Percentiles rank a stretch among this genome's conserved stretches.
Conservation (phyloP, 768 basidiomycete genomes). For the Pleurotus tuber-regium region DNA sequence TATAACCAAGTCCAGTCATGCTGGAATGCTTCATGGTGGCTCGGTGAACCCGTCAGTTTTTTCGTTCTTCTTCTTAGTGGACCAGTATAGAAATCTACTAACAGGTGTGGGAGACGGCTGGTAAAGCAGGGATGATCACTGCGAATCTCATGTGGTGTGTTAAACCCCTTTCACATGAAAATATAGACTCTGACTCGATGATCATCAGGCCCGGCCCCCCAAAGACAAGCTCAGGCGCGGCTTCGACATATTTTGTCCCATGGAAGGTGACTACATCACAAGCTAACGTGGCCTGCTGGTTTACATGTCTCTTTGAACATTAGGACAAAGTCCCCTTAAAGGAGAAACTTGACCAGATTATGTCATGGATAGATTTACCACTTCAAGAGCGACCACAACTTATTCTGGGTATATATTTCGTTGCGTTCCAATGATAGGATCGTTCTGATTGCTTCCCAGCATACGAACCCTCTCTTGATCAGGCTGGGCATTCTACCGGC, state of each 20-base stretch:
- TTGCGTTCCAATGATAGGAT: too few species aligned
- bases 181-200: not conserved
- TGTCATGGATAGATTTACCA: conserved; percentile 82
- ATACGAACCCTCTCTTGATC: conserved; percentile 85
- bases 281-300: conserved; percentile 7
- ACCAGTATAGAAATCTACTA: not conserved
- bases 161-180: not conserved
- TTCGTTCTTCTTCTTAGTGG: not conserved
- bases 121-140: conserved; percentile 65
- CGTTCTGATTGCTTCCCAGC: conserved; percentile 37
- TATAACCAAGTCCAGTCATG: conserved; percentile 63
- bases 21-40: conserved; percentile 80
- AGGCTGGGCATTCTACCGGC: conserved; percentile 75
- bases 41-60: conserved; percentile 74
- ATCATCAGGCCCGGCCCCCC: conserved; percentile 77
- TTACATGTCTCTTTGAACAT: conserved; percentile 5
- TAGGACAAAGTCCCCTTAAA: conserved; percentile 62
- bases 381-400: conserved; percentile 71
- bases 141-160: conserved; percentile 93
- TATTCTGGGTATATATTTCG: conserved; percentile 61
- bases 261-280: conserved; percentile 53
- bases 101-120: conserved; percentile 91
- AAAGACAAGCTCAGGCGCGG: conserved; percentile 57
- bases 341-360: conserved; percentile 73
- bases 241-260: conserved; percentile 75